Evolutionary conservation across 129 eudicot genomes (phyloP), one percentile per base, ranked within the genome.

Genomic region (Artemisia tridentata): DNA sequence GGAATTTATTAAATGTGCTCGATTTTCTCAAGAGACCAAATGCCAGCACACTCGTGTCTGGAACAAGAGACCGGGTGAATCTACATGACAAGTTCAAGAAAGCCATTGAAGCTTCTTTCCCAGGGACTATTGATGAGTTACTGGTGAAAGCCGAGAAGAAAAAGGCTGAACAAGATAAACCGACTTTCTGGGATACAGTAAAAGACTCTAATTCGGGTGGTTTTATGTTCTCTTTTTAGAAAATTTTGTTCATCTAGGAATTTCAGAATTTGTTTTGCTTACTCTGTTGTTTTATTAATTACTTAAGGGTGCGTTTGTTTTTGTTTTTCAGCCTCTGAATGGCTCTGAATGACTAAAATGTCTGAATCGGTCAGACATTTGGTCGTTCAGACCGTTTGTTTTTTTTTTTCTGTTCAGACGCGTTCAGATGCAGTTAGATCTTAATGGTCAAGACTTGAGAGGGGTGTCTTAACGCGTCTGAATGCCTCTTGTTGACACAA

Each of bases 21-120:
- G 96, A 89, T 73, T 92, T 92, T 78, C 75, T 92, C 11, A 89
- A 89, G 76, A 82, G 64, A 84, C 98, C 98, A 19, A 89, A 92
- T 76, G 98, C 98, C 3, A 69, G 82, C 73, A 77, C 81, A 1
- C 96, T 89, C 14, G 98, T 89, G 21, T 92, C 98, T 8, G 98
- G 96, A 79, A 92, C 98, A 68, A 84, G 79, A 64, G 98, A 92
- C 59, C 85, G 96, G 14, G 96, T 92, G 70, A 89, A 85, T 75
- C 67, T 92, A 79, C 80, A 92, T 64, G 90, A 89, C 52, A 92
- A 89, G 81, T 89, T 92, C 70, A 87, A 82, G 80, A 85, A 76
- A 6, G 95, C 98, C 41, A 92, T 92, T 67, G 90, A 89, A 69
- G 76, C 50, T 1, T 67, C 82, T 45, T 81, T 85, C 63, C 98